Base-by-base conservation (phyloP, 768 basidiomycete species). In the Panaeolus cyanescens region DNA sequence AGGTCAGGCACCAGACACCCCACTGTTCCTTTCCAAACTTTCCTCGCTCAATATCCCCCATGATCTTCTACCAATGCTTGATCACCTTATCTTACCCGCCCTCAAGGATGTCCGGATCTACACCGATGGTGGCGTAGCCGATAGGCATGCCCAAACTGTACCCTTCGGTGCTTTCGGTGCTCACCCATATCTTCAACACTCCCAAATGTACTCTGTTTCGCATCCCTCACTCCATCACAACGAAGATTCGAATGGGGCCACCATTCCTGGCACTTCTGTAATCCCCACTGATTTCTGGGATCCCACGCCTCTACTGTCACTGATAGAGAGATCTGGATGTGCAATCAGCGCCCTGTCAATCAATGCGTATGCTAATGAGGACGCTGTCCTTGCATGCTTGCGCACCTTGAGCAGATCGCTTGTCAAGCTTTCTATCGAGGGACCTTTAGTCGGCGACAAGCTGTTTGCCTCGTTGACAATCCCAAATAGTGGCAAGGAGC, bases 41-140 rank as follows among this genome's bases (percentile, higher is more conserved):
- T 67, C 65, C 17, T 72, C 72, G 1, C 60, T 75, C n/a, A 75
- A 72, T 54, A 73, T 75, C 59, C 66, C 72, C 7, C 67, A 71
- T 55, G 73, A 73, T 54, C 67, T 75, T 32, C 70, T 70, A 31
- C 66, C 65, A 10, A 62, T 74, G 59, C 66, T 74, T 42, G 71
- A 73, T 61, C 69, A 70, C 60, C 71, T 75, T 56, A 64, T 72
- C 32, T 61, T 75, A 12, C 74, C 74, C 39, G 65, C 71, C 25
- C 61, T 75, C 50, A 68, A 67, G 28, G 69, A 71, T 56, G 73
- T 75, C 19, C 70, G 71, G 17, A 73, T 75, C 50, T 70, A 72
- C 40, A 58, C 68, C 30, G 71, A 72, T 36, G 45, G 45, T 50
- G 45, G 45, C 45, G 45, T 50, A 10, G 22, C 30, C 55, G 67